Conservation (phyloP, 192 early-diverging fungal genomes). For the Entomortierella lignicola region DNA sequence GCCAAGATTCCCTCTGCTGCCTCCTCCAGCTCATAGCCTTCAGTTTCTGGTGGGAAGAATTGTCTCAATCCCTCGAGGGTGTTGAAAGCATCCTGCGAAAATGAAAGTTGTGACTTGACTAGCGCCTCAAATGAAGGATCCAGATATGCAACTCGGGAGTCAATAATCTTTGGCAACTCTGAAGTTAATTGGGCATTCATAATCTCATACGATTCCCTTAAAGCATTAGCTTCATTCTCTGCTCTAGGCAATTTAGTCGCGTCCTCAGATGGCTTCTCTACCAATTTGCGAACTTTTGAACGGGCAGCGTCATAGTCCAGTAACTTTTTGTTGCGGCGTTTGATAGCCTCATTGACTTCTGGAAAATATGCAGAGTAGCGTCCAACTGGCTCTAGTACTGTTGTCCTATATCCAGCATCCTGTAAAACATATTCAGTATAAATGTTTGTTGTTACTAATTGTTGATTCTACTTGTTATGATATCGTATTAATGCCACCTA, state of each 20-base stretch:
- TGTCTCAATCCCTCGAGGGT: conserved; percentile 75
- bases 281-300: conserved; percentile 80
- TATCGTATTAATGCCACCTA: not conserved
- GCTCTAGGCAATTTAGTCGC: conserved; percentile 72
- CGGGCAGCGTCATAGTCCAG: conserved; percentile 89
- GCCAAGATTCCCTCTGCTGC: conserved; percentile 84
- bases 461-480: not conserved
- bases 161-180: conserved; percentile 93
- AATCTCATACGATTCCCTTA: conserved; percentile 82
- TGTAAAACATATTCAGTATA: conserved; percentile 12
- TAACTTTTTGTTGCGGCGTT: conserved; percentile 87
- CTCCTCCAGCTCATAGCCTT: conserved; percentile 70
- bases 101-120: conserved; percentile 91
- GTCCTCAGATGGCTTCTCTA: conserved; percentile 84
- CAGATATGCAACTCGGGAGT: conserved; percentile 87
- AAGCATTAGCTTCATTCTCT: conserved; percentile 81
- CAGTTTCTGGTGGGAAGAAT: conserved; percentile 68
- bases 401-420: conserved; percentile 86
- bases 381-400: conserved; percentile 92
- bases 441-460: not conserved
- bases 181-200: conserved; percentile 84
- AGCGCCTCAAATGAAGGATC: conserved; percentile 98
- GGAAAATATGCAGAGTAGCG: conserved; percentile 89
- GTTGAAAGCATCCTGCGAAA: conserved; percentile 85
- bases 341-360: conserved; percentile 93